A percentile compares a stretch with the other conserved stretches of the same genome.
Conservation (phyloP, 2,329 filamentous ascomycete species). For the Colletotrichum phormii region DNA sequence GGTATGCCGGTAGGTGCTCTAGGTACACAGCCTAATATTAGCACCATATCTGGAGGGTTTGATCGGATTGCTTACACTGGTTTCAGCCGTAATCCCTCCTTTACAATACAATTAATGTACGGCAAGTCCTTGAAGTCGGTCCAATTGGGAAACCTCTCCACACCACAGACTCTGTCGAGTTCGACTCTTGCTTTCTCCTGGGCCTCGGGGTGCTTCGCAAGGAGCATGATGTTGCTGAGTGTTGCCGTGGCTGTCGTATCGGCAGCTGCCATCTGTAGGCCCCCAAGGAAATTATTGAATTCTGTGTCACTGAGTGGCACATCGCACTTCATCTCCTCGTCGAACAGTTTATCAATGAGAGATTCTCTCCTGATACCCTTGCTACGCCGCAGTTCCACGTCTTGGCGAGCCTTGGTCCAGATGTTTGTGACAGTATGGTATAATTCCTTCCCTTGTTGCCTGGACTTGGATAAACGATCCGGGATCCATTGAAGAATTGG, state of each 20-base stretch:
- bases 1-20: constrained; percentile 9
- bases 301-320: constrained; percentile 41
- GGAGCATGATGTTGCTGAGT: constrained; percentile 52
- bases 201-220: constrained; percentile 53
- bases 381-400: constrained; percentile 47
- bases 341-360: constrained; percentile 55
- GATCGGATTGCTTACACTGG: constrained; percentile 41
- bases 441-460: constrained; percentile 48
- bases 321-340: constrained; percentile 47
- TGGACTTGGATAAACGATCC: constrained; percentile 54
- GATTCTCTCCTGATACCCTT: constrained; percentile 40
- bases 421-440: constrained; percentile 53
- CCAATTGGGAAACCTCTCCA: constrained; percentile 49
- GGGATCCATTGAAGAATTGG: constrained; percentile 57
- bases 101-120: constrained; percentile 54
- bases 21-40: no score
- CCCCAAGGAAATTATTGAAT: constrained; percentile 51
- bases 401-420: constrained; percentile 50
- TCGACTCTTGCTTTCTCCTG: constrained; percentile 53
- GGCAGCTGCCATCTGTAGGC: constrained; percentile 48
- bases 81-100: constrained; percentile 56
- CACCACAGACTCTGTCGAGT: constrained; percentile 52
- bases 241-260: constrained; percentile 50
- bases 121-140: constrained; percentile 52
- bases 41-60: neutral